Evolutionary conservation across 2,329 filamentous ascomycete species (phyloP), one percentile per base, ranked within the genome.

Genomic region (Kalmusia sp.): DNA sequence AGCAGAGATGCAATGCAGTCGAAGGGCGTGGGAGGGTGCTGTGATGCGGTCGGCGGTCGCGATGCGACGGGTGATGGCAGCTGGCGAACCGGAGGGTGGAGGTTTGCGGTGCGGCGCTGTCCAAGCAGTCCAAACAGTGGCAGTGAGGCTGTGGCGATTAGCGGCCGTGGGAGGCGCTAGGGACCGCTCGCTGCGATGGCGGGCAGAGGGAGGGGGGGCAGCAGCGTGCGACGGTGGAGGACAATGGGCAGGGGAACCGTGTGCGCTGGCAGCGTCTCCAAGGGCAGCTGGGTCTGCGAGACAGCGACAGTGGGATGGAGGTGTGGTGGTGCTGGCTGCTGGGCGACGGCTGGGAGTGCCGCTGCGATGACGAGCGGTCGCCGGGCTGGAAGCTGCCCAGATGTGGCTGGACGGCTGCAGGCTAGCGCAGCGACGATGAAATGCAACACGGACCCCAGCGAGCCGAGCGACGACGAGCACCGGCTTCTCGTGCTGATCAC

Each of bases 21-120:
- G 35, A 21, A 33, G 4, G 47, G 44, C 31, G 39, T 12, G 14
- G 17, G 39, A 44, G 46, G 11, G 25, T 49, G 45, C 41, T 30
- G 8, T n/a, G 48, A 21, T 22, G 37, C 30, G 38, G 21, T 24
- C 21, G 38, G 44, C 15, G 40, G 34, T 21, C 46, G 51, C 52
- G 44, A 44, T 49, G 45, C 55, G 45, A 46, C 24, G 11, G 49
- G 52, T 38, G 35, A 43, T 33, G 50, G 37, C 37, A 38, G 30
- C 35, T 25, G 21, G 30, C 21, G 11, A 12, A 9, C 48, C 41
- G 41, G 19, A 19, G 14, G 28, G 43, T 17, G 22, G 35, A 28
- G 46, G 27, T n/a, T 12, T n/a, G 38, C 17, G n/a, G n/a, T 25
- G 27, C 19, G 15, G 35, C 24, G 33, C n/a, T n/a, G n/a, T n/a